phyloP scores from a whole-genome alignment of 2,329 filamentous ascomycete species.

The Pyricularia sp. region DNA sequence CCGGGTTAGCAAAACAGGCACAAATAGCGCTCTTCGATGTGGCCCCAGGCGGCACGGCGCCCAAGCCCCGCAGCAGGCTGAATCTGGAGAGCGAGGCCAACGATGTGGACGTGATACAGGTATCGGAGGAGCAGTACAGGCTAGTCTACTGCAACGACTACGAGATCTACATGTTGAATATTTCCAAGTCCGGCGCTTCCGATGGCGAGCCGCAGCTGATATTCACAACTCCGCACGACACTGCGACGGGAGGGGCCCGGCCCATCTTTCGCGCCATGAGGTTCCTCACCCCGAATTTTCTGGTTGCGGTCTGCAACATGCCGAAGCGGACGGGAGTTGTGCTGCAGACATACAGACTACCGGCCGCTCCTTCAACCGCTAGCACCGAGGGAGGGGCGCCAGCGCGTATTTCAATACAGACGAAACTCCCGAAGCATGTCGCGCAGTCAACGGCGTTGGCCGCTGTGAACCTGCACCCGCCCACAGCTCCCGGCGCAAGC shows the following conservation, averaged over 20 bases:
- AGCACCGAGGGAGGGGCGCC: conserved; percentile 10
- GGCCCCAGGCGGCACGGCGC: conserved; percentile 27
- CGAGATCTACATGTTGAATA: conserved; percentile 58
- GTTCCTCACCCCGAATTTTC: conserved; percentile 47
- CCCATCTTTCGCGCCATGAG: conserved; percentile 49
- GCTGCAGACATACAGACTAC: conserved; percentile 47
- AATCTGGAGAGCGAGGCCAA: conserved; percentile 48
- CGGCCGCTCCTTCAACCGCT: conserved; percentile 16
- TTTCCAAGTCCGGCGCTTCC: conserved; percentile 31
- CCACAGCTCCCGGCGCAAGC: conserved; percentile 31
- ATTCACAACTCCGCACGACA: conserved; percentile 45
- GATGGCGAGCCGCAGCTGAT: conserved; percentile 36
- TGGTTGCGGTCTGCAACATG: conserved; percentile 48
- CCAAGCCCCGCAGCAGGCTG: conserved; percentile 38
- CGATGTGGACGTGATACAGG: conserved; percentile 62
- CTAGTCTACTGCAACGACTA: conserved; percentile 72
- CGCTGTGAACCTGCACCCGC: conserved; percentile 56
- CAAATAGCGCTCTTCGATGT: conserved; percentile 77
- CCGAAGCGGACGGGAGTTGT: conserved; percentile 48
- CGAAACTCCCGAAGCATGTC: conserved; percentile 55
- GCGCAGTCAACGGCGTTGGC: conserved; percentile 72
- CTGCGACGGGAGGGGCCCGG: conserved; percentile 25
- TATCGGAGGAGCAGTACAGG: conserved; percentile 52
- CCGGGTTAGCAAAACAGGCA: conserved; percentile 63
- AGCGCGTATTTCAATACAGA: conserved; percentile 40